Evolutionary conservation across 192 early-diverging fungal genomes (phyloP).

Genomic region (Pilaira anomala): DNA sequence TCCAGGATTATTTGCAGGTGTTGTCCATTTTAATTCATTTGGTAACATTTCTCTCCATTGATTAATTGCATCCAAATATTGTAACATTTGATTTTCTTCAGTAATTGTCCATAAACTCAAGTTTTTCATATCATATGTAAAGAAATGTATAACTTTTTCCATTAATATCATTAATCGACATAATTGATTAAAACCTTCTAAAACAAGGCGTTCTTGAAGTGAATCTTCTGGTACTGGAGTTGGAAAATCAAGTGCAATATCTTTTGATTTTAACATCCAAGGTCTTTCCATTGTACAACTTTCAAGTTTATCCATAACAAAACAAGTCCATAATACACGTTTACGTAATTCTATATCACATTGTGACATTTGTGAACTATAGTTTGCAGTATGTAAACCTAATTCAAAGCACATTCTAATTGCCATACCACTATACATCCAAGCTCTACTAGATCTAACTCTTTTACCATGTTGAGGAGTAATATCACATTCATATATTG

Average conservation of each 20-base stretch:
- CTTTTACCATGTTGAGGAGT: background rate
- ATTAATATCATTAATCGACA: constrained; percentile 30
- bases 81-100: constrained; percentile 20
- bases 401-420: constrained; percentile 35
- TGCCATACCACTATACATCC: constrained; percentile 38
- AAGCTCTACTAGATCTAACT: constrained; percentile 12
- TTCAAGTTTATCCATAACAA: constrained; percentile 33
- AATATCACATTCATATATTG: constrained; percentile 11
- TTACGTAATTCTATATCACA: constrained; percentile 37
- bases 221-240: constrained; percentile 29
- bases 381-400: constrained; percentile 28
- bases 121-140: constrained; percentile 12
- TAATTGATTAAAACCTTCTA: constrained; percentile 32
- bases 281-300: constrained; percentile 33
- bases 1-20: constrained; percentile 1
- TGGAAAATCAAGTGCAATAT: constrained; percentile 26
- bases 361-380: constrained; percentile 33
- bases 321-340: constrained; percentile 38
- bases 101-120: constrained; percentile 16
- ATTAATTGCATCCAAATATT: constrained; percentile 22
- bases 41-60: constrained; percentile 26
- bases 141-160: constrained; percentile 24
- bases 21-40: constrained; percentile 18
- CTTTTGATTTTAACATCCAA: constrained; percentile 23
- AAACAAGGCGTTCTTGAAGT: constrained; percentile 17